Conservation (phyloP, 2,329 filamentous ascomycete genomes). For the Penicillium sp. region DNA sequence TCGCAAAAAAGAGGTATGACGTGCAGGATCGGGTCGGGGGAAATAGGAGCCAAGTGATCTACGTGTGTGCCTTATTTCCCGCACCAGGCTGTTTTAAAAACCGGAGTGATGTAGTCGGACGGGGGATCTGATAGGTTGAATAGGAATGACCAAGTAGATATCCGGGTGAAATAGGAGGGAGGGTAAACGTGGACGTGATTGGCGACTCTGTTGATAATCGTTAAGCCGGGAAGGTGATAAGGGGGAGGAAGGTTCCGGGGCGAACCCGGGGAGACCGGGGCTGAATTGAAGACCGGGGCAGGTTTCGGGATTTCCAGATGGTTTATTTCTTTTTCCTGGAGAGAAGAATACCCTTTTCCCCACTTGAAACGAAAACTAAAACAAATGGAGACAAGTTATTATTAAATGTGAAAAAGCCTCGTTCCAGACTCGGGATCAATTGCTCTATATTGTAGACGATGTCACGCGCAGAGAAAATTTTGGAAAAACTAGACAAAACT, state of each 20-base stretch:
- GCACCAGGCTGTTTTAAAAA: conserved; percentile 19
- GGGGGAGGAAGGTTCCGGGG: conserved; percentile 4
- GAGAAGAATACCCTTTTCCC: background rate
- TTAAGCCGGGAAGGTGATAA: conserved; percentile 18
- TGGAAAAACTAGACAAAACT: background rate
- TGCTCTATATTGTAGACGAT: background rate
- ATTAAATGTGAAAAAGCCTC: background rate
- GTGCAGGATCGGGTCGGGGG: conserved; percentile 17
- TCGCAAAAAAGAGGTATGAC: conserved; percentile 12
- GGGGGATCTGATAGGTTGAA: conserved; percentile 15
- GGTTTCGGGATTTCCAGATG: background rate
- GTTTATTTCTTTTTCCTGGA: background rate
- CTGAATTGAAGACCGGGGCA: background rate
- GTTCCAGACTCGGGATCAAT: conserved; percentile 1
- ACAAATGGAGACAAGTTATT: background rate
- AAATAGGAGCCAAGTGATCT: conserved; percentile 19
- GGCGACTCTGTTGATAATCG: conserved; percentile 15
- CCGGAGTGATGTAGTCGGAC: conserved; percentile 10
- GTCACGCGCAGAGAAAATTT: background rate
- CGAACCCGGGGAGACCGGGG: conserved; percentile 1
- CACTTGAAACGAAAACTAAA: background rate
- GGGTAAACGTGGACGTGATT: conserved; percentile 15
- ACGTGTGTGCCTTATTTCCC: conserved; percentile 11
- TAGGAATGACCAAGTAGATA: conserved; percentile 5
- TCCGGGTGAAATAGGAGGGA: conserved; percentile 28